Evolutionary conservation across 768 basidiomycete species (phyloP).

Genomic region (Boletus sensibilis): DNA sequence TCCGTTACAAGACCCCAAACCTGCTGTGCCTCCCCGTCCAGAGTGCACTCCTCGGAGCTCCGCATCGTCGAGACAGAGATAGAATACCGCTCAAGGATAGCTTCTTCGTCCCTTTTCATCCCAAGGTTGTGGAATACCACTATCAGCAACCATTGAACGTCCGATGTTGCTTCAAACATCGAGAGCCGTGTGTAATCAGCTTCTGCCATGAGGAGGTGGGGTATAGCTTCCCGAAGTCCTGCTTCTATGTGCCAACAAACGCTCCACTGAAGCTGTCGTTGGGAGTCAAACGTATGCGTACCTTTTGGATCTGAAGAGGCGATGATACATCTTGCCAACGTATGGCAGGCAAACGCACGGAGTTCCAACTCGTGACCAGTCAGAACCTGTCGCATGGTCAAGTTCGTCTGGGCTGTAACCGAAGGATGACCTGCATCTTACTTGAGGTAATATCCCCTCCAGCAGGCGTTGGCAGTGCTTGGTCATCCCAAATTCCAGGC

Average conservation of each 20-base stretch:
- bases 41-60: conserved; percentile 41
- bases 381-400: conserved; percentile 50
- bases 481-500: conserved; percentile 75
- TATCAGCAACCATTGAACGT: conserved; percentile 71
- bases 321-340: conserved; percentile 71
- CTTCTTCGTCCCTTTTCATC: conserved; percentile 53
- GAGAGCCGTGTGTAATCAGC: conserved; percentile 60
- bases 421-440: conserved; percentile 28
- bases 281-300: conserved; percentile 26
- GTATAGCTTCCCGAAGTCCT: conserved; percentile 53
- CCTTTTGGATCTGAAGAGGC: conserved; percentile 50
- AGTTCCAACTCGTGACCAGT: conserved; percentile 72
- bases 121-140: conserved; percentile 72
- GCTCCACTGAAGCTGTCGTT: conserved; percentile 15
- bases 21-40: conserved; percentile 52
- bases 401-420: background rate
- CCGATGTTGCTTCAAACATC: conserved; percentile 56
- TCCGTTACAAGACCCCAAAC: conserved; percentile 58
- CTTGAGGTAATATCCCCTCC: conserved; percentile 83
- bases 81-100: conserved; percentile 48
- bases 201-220: conserved; percentile 62
- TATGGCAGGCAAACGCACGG: conserved; percentile 72
- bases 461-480: conserved; percentile 61
- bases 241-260: conserved; percentile 23
- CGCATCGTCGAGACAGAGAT: conserved; percentile 42